Base-by-base conservation (phyloP, 805 yeast species). In the Lipomyces starkeyi region DNA sequence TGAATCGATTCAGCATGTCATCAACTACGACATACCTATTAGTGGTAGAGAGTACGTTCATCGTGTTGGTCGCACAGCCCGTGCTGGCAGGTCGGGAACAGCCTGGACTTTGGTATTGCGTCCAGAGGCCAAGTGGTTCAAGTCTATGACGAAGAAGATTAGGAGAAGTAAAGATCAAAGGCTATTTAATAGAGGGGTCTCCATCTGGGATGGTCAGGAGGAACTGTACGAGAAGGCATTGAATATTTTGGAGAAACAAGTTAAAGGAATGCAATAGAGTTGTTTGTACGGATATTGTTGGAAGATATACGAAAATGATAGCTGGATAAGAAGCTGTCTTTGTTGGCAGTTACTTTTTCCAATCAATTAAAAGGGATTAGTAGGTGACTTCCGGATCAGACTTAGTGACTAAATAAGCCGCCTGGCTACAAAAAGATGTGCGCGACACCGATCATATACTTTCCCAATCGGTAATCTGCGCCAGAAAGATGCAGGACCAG, bases 1-100 rank as follows among this genome's bases (percentile, higher is more conserved):
- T 58, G 79, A 84, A 17, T 83, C 87, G 2, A 86, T 95, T 60
- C 83, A 86, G 57, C 85, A 87, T 70, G 97, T 95, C 13, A 81
- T 95, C 62, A 95, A 95, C 79, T 95, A 95, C 78, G 98, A 95
- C 76, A 78, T 93, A 64, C 99, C 99, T 27, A 83, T 86, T 32
- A 90, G 97, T 0, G 84, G 93, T 0, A 88, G 96, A 71, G 98
- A 95, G 74, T 95, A 95, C 73, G 92, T 95, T 34, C 99, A 95
- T 79, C 85, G 99, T 75, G 92, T 93, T 53, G 99, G 99, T 54
- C 88, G 99, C 81, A 93, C 98, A 0, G 98, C 98, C 1, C 87
- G 99, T 80, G 99, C 99, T 1, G 88, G 90, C 62, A 85, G 87
- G 47, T 62, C 72, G 0, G 99, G 99, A 76, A 80, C 81, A 49